phyloP scores from a whole-genome alignment of 2,329 filamentous ascomycete genomes.

The Tolypocladium tropicale region DNA sequence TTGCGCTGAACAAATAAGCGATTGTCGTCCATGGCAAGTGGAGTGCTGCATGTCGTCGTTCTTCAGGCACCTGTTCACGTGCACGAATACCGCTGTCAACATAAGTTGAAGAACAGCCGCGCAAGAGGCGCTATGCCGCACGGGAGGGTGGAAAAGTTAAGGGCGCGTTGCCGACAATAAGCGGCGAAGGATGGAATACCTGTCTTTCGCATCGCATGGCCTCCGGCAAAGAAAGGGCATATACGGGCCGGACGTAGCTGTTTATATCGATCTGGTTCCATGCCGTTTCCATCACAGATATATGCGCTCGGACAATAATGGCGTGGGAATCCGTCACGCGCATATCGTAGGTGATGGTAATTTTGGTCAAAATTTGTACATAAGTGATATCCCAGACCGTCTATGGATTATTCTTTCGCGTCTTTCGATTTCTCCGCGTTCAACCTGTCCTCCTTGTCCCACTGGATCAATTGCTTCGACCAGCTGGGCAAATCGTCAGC shows the following conservation, averaged over 20 bases:
- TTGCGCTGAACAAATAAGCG: too few species aligned
- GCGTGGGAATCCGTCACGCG: not conserved
- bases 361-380: slow-evolving; percentile 6
- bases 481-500: slow-evolving; percentile 21
- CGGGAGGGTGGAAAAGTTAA: too few species aligned
- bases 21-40: too few species aligned
- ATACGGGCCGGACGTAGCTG: not conserved
- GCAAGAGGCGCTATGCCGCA: too few species aligned
- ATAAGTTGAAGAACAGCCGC: not conserved
- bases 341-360: not conserved
- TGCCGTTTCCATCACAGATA: not conserved
- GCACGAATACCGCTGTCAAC: too few species aligned
- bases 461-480: slow-evolving; percentile 34
- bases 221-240: not conserved
- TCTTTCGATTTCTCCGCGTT: slow-evolving; percentile 20
- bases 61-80: too few species aligned
- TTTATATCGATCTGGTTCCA: too few species aligned
- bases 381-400: not conserved
- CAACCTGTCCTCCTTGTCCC: slow-evolving; percentile 30
- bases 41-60: too few species aligned
- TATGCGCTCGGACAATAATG: not conserved
- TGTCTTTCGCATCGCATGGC: too few species aligned
- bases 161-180: not conserved
- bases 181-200: not conserved
- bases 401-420: slow-evolving; percentile 15